phyloP scores from a whole-genome alignment of 2,329 filamentous ascomycete genomes.

The Spiromastix sp. region DNA sequence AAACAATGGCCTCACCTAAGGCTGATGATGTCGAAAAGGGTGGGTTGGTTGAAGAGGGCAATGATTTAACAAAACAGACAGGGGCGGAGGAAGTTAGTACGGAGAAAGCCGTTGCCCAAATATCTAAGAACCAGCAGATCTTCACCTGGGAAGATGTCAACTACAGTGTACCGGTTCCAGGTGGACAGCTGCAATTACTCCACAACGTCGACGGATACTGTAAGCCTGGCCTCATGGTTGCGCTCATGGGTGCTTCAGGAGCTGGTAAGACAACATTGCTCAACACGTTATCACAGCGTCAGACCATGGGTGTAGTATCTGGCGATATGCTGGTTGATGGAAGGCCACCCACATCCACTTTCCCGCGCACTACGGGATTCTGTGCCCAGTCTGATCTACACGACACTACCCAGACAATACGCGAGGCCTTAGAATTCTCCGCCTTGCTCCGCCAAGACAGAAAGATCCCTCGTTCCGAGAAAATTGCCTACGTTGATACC shows the following conservation, averaged over 20 bases:
- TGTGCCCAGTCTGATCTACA: slow-evolving; percentile 65
- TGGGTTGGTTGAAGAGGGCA: neutral
- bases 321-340: slow-evolving; percentile 67
- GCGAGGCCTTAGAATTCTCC: slow-evolving; percentile 60
- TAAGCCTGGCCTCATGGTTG: slow-evolving; percentile 70
- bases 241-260: slow-evolving; percentile 69
- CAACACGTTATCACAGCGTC: slow-evolving; percentile 65
- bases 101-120: slow-evolving; percentile 9
- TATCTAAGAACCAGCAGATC: slow-evolving; percentile 50
- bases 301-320: slow-evolving; percentile 51
- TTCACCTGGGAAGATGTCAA: slow-evolving; percentile 64
- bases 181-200: slow-evolving; percentile 50
- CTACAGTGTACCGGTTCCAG: slow-evolving; percentile 62
- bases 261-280: slow-evolving; percentile 78
- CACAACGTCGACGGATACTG: slow-evolving; percentile 66
- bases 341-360: slow-evolving; percentile 48
- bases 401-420: slow-evolving; percentile 55
- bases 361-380: slow-evolving; percentile 61
- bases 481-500: slow-evolving; percentile 55
- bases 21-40: slow-evolving; percentile 16
- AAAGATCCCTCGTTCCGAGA: slow-evolving; percentile 46
- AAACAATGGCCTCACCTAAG: slow-evolving; percentile 43
- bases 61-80: too few species aligned
- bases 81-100: too few species aligned
- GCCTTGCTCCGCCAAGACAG: slow-evolving; percentile 53